phyloP scores from a whole-genome alignment of 2,329 filamentous ascomycete genomes.

The Penicillium freii region DNA sequence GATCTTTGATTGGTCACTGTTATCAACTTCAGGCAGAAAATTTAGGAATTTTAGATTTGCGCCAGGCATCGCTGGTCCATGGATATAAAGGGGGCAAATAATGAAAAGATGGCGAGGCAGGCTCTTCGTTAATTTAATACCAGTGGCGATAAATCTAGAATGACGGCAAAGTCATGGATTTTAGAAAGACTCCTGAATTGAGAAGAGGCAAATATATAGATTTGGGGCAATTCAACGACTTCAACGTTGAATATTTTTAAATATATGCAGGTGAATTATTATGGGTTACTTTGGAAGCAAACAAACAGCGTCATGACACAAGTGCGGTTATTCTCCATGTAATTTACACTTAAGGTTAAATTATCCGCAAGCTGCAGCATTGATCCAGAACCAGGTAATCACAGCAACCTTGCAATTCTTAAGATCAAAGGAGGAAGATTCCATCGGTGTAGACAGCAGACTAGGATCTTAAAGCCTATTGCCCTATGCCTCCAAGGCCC shows the following conservation, averaged over 20 bases:
- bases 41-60: background rate
- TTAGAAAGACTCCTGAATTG: background rate
- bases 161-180: background rate
- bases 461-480: background rate
- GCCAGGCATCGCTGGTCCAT: background rate
- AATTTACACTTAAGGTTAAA: background rate
- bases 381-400: background rate
- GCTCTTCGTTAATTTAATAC: background rate
- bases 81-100: conserved; percentile 5
- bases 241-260: background rate
- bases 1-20: background rate
- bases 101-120: background rate
- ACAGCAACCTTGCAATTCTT: background rate
- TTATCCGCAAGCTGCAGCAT: background rate
- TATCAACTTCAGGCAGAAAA: background rate
- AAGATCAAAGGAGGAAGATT: background rate
- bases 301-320: background rate
- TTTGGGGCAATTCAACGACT: no score
- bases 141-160: background rate
- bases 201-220: background rate
- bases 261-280: background rate
- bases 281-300: background rate
- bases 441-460: background rate
- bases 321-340: background rate
- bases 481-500: conserved; percentile 45